Percentiles rank a stretch among this genome's conserved stretches.
Evolutionary conservation across 495 filamentous ascomycete species (phyloP).

Genomic region (Glutinoglossum americanum): DNA sequence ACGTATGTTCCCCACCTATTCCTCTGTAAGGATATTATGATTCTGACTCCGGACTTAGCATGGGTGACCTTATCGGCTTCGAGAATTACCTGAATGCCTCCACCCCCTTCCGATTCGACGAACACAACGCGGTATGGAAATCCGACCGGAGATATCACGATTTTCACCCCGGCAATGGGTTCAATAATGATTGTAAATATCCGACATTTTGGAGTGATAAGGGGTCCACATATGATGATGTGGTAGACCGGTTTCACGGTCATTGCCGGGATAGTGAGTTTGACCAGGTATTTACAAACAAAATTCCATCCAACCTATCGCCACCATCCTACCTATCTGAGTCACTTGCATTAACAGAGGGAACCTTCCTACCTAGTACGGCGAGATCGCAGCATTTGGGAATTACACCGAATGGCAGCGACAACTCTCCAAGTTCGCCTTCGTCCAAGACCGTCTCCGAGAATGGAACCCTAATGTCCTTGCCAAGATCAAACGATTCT

Average conservation of each 20-base stretch:
- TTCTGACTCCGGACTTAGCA: conserved; percentile 10
- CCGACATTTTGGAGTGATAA: conserved; percentile 47
- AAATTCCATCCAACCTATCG: no score
- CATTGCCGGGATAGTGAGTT: conserved; percentile 52
- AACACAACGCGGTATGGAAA: conserved; percentile 40
- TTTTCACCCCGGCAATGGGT: conserved; percentile 36
- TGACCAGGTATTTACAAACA: conserved; percentile 21
- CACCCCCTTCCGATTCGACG: conserved; percentile 34
- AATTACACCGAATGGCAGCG: conserved; percentile 35
- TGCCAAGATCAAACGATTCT: conserved; percentile 36
- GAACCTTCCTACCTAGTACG: no score
- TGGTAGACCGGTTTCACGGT: conserved; percentile 22
- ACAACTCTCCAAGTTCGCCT: conserved; percentile 52
- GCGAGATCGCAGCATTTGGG: neutral
- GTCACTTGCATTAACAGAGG: no score
- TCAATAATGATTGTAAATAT: conserved; percentile 36
- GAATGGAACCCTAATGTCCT: conserved; percentile 44
- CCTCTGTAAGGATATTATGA: neutral
- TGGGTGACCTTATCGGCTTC: conserved; percentile 51
- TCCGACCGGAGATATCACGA: conserved; percentile 36
- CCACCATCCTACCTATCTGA: no score
- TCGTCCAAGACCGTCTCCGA: conserved; percentile 51
- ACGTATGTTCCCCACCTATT: conserved; percentile 25
- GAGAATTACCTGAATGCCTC: conserved; percentile 41
- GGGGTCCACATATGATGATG: conserved; percentile 27